Conservation (phyloP, 805 yeast species). For the Myxozyma sirexii region DNA sequence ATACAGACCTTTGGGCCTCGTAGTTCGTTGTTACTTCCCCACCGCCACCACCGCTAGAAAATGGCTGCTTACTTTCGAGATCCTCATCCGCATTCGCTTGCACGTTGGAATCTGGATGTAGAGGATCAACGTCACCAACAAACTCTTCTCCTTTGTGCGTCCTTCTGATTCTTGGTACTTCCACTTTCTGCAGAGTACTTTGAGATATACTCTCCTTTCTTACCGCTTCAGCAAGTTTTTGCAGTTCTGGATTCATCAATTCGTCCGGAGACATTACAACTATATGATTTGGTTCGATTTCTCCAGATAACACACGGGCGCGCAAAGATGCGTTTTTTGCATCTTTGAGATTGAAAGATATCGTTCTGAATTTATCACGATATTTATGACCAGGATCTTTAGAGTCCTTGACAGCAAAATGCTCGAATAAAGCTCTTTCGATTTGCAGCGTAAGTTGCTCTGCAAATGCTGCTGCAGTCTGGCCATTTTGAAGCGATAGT, state of each 20-base stretch:
- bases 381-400: constrained; percentile 52
- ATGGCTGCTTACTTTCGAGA: neutral
- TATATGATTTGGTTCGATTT: constrained; percentile 58
- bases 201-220: constrained; percentile 68
- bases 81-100: neutral
- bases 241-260: constrained; percentile 74
- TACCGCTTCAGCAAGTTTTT: constrained; percentile 68
- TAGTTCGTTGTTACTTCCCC: no score
- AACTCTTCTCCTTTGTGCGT: constrained; percentile 89
- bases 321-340: constrained; percentile 60
- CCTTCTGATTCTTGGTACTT: constrained; percentile 66
- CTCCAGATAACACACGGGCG: constrained; percentile 56
- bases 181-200: constrained; percentile 63
- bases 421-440: constrained; percentile 53
- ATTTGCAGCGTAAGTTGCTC: constrained; percentile 52
- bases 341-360: constrained; percentile 61
- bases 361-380: constrained; percentile 67
- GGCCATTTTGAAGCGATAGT: constrained; percentile 25
- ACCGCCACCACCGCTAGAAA: neutral
- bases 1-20: neutral
- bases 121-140: constrained; percentile 57
- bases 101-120: constrained; percentile 8
- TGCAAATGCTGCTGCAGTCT: constrained; percentile 45
- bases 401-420: constrained; percentile 42
- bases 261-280: constrained; percentile 72